phyloP scores from a whole-genome alignment of 2,329 filamentous ascomycete genomes.

The Sclerotinia minor region DNA sequence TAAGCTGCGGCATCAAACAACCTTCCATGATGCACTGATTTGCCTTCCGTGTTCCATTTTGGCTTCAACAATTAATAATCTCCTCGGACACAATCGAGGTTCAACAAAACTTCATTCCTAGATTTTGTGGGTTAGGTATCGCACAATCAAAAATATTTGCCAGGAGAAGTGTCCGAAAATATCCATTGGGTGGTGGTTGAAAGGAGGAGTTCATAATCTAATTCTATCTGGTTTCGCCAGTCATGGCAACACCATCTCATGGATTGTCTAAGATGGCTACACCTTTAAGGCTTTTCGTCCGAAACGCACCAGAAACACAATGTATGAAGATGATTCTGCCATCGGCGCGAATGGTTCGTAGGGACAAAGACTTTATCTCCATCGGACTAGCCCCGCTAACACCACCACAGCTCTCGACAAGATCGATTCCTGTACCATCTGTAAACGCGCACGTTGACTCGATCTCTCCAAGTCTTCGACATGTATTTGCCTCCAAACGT shows the following conservation, averaged over 20 bases:
- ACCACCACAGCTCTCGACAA: constrained; percentile 17
- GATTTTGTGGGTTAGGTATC: background rate
- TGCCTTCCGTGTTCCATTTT: constrained; percentile 17
- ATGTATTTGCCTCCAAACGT: background rate
- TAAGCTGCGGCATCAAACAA: background rate
- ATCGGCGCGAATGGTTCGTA: constrained; percentile 20
- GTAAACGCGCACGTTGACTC: constrained; percentile 25
- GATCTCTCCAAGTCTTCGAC: background rate
- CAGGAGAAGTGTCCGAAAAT: background rate
- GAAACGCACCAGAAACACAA: constrained; percentile 8
- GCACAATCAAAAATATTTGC: background rate
- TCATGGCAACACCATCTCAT: constrained; percentile 20
- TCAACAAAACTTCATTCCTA: constrained; percentile 1
- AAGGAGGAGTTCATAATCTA: constrained; percentile 19
- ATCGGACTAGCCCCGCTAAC: constrained; percentile 1
- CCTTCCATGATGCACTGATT: constrained; percentile 9
- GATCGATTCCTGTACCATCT: constrained; percentile 27
- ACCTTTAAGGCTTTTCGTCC: constrained; percentile 15
- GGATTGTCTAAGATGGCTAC: constrained; percentile 21
- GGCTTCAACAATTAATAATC: background rate
- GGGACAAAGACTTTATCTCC: background rate
- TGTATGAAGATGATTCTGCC: constrained; percentile 4
- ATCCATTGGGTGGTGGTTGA: constrained; percentile 23
- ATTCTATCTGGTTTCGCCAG: constrained; percentile 23
- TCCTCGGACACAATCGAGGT: constrained; percentile 15